Evolutionary conservation across 345 rosid species (phyloP).

Genomic region (Citrus inodora): DNA sequence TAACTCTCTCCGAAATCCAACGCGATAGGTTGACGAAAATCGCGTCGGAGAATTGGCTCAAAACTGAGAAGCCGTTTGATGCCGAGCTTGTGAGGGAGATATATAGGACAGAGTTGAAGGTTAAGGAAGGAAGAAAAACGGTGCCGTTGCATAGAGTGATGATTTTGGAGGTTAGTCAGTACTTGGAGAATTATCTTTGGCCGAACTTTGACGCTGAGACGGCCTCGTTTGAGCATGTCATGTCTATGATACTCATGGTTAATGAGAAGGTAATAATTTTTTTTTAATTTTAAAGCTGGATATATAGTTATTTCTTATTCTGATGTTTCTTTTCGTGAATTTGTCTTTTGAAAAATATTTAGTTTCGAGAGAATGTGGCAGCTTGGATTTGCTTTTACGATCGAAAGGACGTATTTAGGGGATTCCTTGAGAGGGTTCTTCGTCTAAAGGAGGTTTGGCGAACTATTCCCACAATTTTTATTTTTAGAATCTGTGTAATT

Average conservation of each 20-base stretch:
- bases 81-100: slow-evolving; percentile 76
- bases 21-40: slow-evolving; percentile 79
- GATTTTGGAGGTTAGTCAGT: slow-evolving; percentile 96
- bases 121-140: slow-evolving; percentile 67
- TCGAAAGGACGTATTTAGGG: slow-evolving; percentile 58
- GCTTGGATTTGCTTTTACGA: slow-evolving; percentile 98
- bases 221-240: slow-evolving; percentile 85
- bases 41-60: slow-evolving; percentile 81
- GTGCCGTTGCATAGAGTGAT: slow-evolving; percentile 92
- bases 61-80: slow-evolving; percentile 58
- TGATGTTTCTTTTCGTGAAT: not conserved
- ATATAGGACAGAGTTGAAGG: slow-evolving; percentile 72
- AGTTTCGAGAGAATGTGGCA: slow-evolving; percentile 97
- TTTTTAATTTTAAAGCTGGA: not conserved
- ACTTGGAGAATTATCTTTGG: slow-evolving; percentile 93
- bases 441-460: slow-evolving; percentile 86
- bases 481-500: not conserved
- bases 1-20: slow-evolving; percentile 87
- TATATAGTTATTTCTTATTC: not conserved
- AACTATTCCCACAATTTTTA: not conserved
- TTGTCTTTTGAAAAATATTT: slow-evolving; percentile 21
- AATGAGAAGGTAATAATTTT: slow-evolving; percentile 68
- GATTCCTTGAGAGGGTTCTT: slow-evolving; percentile 80
- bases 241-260: slow-evolving; percentile 97
- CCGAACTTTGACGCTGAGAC: slow-evolving; percentile 80